Percentiles rank a stretch among this genome's conserved stretches.
Evolutionary conservation across 805 yeast species (phyloP).

Genomic region (Saccharomycopsis sp.): DNA sequence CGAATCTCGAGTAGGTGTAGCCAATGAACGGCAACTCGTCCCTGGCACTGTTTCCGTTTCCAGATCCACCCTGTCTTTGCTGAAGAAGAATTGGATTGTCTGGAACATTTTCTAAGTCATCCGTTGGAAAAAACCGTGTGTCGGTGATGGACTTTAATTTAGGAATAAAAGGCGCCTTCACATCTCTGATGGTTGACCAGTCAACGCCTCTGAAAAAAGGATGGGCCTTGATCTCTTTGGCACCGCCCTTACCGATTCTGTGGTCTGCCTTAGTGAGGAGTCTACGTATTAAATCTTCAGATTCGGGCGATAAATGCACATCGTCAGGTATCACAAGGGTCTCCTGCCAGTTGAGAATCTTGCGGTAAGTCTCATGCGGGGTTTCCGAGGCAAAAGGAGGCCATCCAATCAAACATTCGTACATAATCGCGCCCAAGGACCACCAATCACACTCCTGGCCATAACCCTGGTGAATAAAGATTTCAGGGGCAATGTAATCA

Average conservation of each 20-base stretch:
- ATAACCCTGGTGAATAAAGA: conserved; percentile 37
- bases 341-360: conserved; percentile 44
- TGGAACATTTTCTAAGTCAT: conserved; percentile 42
- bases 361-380: conserved; percentile 43
- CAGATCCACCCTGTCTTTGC: conserved; percentile 21
- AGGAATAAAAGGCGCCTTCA: conserved; percentile 45
- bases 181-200: conserved; percentile 42
- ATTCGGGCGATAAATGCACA: conserved; percentile 39
- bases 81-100: conserved; percentile 38
- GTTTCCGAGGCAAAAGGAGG: conserved; percentile 46
- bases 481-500: conserved; percentile 22
- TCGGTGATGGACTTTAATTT: conserved; percentile 41
- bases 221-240: conserved; percentile 41
- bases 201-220: conserved; percentile 47
- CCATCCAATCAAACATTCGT: conserved; percentile 46
- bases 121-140: conserved; percentile 44
- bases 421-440: conserved; percentile 47
- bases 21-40: conserved; percentile 46
- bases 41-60: conserved; percentile 15
- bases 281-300: conserved; percentile 40
- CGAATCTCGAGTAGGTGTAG: conserved; percentile 42
- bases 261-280: conserved; percentile 36
- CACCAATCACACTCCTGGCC: conserved; percentile 51
- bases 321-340: conserved; percentile 42
- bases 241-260: conserved; percentile 42